Base-by-base conservation (phyloP, 495 filamentous ascomycete genomes). In the Rhizodiscina lignyota region DNA sequence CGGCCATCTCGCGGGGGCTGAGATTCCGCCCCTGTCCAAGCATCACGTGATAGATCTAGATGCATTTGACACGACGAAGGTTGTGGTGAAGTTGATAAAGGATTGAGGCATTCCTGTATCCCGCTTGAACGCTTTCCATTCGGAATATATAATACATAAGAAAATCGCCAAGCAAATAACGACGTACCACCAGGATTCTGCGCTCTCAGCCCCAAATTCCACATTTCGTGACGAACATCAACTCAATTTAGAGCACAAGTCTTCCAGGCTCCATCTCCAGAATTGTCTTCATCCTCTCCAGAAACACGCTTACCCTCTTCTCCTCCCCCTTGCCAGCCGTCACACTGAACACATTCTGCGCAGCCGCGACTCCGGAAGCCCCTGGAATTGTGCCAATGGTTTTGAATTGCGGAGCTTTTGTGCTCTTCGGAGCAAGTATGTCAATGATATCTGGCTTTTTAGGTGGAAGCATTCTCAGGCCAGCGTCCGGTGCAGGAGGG, bases 201-300 rank as follows among this genome's bases (percentile, higher is more conserved):
- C n/a, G n/a, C n/a, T n/a, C n/a, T n/a, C n/a, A n/a, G n/a, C n/a
- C 24, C 24, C 24, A 27, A 27, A 27, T 27, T 13, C 24, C 24
- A 27, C 24, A 8, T 27, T 27, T 8, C 8, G 13, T 27, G 13
- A 8, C 24, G 24, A 27, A 8, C 24, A 8, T 27, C 8, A 27
- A 13, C 24, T 13, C 24, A 35, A 2, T n/a, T 40, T 32, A 77
- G 41, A 74, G 58, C 31, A 96, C 72, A 32, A 96, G 56, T 35
- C 75, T 64, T 13, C 75, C 85, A 12, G 89, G 85, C 57, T 93
- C 79, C 30, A 63, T 66, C 56, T 89, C 87, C 45, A 97, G 57
- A 17, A 84, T 66, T 15, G 60, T 59, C 70, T 92, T 91, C 23
- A 94, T 61, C 32, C 81, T 72, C 55, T 81, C 77, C 36, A 97